phyloP scores from a whole-genome alignment of 148 eudicot genomes.

The Vaccinium darrowii region DNA sequence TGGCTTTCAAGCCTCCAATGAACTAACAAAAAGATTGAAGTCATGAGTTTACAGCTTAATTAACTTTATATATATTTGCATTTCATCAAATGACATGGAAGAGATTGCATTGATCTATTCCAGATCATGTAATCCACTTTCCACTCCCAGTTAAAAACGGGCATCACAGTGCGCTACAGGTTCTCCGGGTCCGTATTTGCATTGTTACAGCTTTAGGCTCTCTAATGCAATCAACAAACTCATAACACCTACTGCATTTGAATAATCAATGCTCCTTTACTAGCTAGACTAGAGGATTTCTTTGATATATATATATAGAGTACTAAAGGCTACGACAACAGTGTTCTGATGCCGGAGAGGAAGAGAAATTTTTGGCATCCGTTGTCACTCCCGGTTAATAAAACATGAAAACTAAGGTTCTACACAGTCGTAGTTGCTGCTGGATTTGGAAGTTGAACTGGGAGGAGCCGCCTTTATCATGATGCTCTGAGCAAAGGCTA shows the following conservation, averaged over 20 bases:
- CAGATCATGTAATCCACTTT: too few relatives aligned
- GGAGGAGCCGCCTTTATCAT: constrained; percentile 33
- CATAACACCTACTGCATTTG: background rate
- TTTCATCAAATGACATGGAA: background rate
- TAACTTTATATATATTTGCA: background rate
- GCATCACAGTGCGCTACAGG: too few relatives aligned
- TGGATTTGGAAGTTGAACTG: constrained; percentile 8
- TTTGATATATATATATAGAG: background rate
- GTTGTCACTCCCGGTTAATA: background rate
- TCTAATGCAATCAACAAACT: background rate
- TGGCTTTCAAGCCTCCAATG: background rate
- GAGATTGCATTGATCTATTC: background rate
- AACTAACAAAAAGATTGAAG: background rate
- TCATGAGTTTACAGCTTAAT: background rate
- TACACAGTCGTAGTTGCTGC: constrained; percentile 7
- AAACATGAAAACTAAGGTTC: constrained; percentile 14
- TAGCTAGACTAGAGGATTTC: background rate
- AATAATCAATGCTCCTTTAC: background rate
- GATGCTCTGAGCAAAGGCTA: constrained; percentile 40
- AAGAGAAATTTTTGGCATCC: background rate
- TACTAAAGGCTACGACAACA: background rate
- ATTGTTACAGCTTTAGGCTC: background rate
- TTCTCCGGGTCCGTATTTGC: background rate
- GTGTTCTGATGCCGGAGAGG: background rate
- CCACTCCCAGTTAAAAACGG: too few relatives aligned